A percentile compares a stretch with the other conserved stretches of the same genome.
phyloP scores from a whole-genome alignment of 169 alveolate species.

The Eimeria maxima region DNA sequence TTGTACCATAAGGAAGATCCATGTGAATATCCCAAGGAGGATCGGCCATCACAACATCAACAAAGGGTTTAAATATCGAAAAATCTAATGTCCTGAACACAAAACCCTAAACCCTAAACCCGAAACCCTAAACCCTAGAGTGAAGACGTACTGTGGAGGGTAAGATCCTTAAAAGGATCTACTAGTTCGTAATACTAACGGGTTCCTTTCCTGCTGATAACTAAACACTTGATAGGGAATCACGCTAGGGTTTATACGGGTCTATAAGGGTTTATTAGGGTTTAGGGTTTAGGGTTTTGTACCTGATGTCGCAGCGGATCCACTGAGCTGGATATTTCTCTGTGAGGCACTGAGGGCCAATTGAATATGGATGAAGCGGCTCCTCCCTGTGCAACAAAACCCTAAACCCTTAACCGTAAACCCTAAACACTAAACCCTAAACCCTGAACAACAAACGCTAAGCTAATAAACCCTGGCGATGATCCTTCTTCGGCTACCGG shows the following conservation, averaged over 20 bases:
- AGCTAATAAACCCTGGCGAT: neutral
- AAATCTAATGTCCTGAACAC: constrained; percentile 89
- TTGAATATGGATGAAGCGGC: constrained; percentile 62
- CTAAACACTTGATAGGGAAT: no score
- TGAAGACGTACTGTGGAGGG: no score
- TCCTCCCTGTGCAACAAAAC: neutral
- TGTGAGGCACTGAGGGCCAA: constrained; percentile 71
- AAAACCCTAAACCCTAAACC: no score
- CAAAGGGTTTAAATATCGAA: constrained; percentile 92
- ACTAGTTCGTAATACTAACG: no score
- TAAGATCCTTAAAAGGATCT: no score
- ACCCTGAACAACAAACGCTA: constrained; percentile 55
- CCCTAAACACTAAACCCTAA: constrained; percentile 23
- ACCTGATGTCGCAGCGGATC: constrained; percentile 91
- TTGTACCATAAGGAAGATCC: constrained; percentile 97
- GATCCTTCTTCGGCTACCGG: neutral
- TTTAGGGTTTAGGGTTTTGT: constrained; percentile 30
- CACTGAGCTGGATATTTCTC: constrained; percentile 89
- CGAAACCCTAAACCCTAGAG: neutral
- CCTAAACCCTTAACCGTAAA: constrained; percentile 9
- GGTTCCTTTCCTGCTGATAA: no score
- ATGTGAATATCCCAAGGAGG: constrained; percentile 99
- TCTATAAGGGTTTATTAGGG: neutral
- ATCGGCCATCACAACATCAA: constrained; percentile 97
- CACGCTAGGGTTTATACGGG: no score